Base-by-base conservation (phyloP, 2,329 filamentous ascomycete genomes). In the Hypomyces perniciosus region DNA sequence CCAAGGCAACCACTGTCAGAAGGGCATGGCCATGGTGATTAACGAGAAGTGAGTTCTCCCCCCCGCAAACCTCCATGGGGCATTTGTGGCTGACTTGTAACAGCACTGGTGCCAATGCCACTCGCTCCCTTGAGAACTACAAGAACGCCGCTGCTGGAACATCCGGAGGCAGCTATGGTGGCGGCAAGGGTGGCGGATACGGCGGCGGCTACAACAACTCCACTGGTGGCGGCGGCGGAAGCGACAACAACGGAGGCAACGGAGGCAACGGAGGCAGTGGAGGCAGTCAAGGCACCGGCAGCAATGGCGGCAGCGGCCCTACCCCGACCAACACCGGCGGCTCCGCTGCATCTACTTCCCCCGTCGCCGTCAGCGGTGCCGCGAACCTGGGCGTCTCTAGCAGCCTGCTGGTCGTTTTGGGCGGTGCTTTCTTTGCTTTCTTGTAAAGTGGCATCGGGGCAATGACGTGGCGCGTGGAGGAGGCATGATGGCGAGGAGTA, bases 21-120 rank as follows among this genome's bases (percentile, higher is more conserved):
- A 65, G 44, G 86, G 86, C 55, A 90, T 90, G 85, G 77, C 79
- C 51, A 85, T 88, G 72, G 85, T 88, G 31, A 83, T 90, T 64
- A 90, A 91, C 68, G 81, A 81, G 70, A 76, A 85, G 83, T 86
- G 69, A 69, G 83, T 69, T 6, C 8, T 31, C 26, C 5, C n/a
- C 2, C 8, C 28, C 40, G 9, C 27, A 2, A n/a, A 29, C 29
- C 10, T n/a, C 1, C 8, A 26, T 27, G 50, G 57, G 40, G 60
- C 44, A 29, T 33, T 49, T 3, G 42, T 34, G 5, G 28, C 44
- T 47, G 6, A 48, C 34, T 13, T 45, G 27, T 5, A 12, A 33
- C 27, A 76, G 72, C 66, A 73, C 76, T 31, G 58, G 68, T 27
- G 72, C 73, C 61, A 84, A 83, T 67, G 54, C 75, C 4, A 63